Base-by-base conservation (phyloP, 176 grass and related monocot genomes). In the Cenchrus purpureus region DNA sequence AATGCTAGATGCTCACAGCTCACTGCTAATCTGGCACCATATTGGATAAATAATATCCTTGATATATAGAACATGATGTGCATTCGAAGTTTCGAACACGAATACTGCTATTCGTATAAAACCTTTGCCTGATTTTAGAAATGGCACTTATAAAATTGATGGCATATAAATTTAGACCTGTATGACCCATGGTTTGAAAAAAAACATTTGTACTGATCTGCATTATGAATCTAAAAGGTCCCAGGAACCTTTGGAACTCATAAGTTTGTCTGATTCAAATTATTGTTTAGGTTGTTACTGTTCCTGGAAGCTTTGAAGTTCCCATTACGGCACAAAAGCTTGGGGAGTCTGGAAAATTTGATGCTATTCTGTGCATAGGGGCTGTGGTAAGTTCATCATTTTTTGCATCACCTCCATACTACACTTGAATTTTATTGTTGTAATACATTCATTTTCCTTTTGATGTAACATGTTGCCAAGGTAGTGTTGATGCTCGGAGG, bases 291-390 rank as follows among this genome's bases (percentile, higher is more conserved):
- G 88, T 99, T 79, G 97, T 97, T 42, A 96, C 83, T 79, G 97
- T 99, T 85, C 94, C 97, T 84, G 94, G 97, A 55, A 94, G 97
- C 79, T 99, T 99, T 89, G 94, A 99, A 88, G 92, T 99, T 87
- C 94, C 94, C 73, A 87, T 99, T 28, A 89, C 91, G 0, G 94
- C 97, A 63, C 97, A 99, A 66, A 91, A 89, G 65, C 93, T 99
- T 72, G 97, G 91, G 5, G 92, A 92, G 73, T 94, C 97, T 59
- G 97, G 97, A 88, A 84, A 89, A 14, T 96, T 91, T 65, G 84
- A 99, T 91, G 91, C 92, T 32, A 89, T 99, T 86, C 52, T 99
- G 79, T 99, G 97, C 94, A 99, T 99, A 66, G 94, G 97, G 53
- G 94, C 94, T 87, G 97, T 99, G 86, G 97, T 99, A 93, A 90